Conservation (phyloP, 2,329 filamentous ascomycete species). For the Aulographum hederae region DNA sequence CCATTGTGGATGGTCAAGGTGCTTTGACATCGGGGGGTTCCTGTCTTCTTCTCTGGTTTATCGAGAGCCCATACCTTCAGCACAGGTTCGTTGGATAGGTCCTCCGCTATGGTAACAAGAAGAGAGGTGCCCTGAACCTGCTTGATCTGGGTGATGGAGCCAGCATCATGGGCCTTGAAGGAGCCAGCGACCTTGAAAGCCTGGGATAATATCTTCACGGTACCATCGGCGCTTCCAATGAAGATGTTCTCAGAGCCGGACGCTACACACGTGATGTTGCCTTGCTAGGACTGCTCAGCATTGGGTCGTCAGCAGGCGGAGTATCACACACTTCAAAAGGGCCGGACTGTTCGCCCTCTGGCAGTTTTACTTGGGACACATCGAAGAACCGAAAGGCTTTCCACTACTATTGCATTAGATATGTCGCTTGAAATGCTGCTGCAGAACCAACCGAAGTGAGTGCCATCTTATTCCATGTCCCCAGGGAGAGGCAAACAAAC, state of each 20-base stretch:
- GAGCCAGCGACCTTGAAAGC: slow-evolving; percentile 72
- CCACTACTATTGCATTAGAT: slow-evolving; percentile 43
- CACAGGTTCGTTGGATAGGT: slow-evolving; percentile 70
- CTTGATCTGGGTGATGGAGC: slow-evolving; percentile 75
- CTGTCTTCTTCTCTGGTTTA: slow-evolving; percentile 85
- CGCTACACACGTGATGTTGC: slow-evolving; percentile 64
- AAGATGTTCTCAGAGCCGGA: slow-evolving; percentile 82
- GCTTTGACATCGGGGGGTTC: slow-evolving; percentile 71
- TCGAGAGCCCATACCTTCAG: slow-evolving; percentile 97
- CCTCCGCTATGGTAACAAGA: slow-evolving; percentile 74
- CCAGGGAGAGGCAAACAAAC: too few species aligned
- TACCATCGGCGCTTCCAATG: slow-evolving; percentile 68
- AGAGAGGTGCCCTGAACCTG: slow-evolving; percentile 77
- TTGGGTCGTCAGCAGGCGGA: slow-evolving; percentile 10
- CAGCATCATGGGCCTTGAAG: slow-evolving; percentile 71
- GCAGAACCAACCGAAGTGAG: slow-evolving; percentile 19
- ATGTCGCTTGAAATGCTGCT: too few species aligned
- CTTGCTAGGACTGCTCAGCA: slow-evolving; percentile 18
- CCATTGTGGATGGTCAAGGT: slow-evolving; percentile 77
- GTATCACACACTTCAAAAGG: slow-evolving; percentile 52
- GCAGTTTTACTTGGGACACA: slow-evolving; percentile 64
- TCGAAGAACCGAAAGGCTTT: slow-evolving; percentile 99
- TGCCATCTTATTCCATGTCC: slow-evolving; percentile 13
- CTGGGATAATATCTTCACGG: slow-evolving; percentile 72
- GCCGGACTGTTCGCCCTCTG: slow-evolving; percentile 59